These are phyloP conservation scores for Hanseniaspora pseudoguilliermondii DNA, from an alignment of 805 yeast species.

Conservation along the genomic window DNA sequence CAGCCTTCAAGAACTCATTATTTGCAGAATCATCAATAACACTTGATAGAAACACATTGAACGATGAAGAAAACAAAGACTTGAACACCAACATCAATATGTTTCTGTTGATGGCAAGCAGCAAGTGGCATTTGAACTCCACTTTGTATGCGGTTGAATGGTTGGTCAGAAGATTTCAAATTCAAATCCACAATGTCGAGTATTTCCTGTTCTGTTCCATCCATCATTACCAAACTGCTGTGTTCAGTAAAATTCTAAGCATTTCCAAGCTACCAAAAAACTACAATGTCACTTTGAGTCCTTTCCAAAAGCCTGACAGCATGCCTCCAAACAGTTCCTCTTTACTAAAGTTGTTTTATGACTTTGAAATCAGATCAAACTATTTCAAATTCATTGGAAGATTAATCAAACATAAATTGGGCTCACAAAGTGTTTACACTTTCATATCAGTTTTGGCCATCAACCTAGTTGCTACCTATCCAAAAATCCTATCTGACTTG, in stretches of 20 bases:
- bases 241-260: constrained; percentile 64
- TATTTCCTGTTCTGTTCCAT: constrained; percentile 53
- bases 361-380: constrained; percentile 51
- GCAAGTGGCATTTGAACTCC: constrained; percentile 63
- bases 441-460: constrained; percentile 29
- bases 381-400: constrained; percentile 42
- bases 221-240: constrained; percentile 65
- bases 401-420: constrained; percentile 27
- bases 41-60: constrained; percentile 72
- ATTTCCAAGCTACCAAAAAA: constrained; percentile 67
- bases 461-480: constrained; percentile 40
- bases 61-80: constrained; percentile 61
- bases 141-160: constrained; percentile 81
- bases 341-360: constrained; percentile 61
- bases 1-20: constrained; percentile 52
- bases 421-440: constrained; percentile 41
- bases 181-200: constrained; percentile 72
- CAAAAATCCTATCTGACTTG: constrained; percentile 36
- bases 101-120: constrained; percentile 60
- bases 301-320: constrained; percentile 51
- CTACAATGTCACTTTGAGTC: constrained; percentile 53
- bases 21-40: constrained; percentile 71
- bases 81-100: constrained; percentile 63
- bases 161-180: constrained; percentile 82
- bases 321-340: constrained; percentile 50